These are phyloP conservation scores for Extremus antarcticus DNA, from an alignment of 495 filamentous ascomycete species.

Conservation along the genomic window DNA sequence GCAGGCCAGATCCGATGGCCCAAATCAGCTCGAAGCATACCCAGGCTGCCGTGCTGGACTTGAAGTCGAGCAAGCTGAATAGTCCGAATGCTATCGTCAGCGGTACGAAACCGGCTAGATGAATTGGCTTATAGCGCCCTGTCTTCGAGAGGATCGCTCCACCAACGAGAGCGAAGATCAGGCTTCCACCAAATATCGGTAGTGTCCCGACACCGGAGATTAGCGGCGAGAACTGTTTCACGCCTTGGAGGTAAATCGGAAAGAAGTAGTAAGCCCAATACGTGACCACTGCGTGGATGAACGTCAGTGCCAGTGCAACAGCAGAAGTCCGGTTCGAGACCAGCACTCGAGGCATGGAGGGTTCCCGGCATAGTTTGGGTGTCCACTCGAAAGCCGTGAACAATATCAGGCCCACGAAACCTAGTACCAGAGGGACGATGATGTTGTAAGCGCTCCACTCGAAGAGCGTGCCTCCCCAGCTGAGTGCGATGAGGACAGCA, in stretches of 20 bases:
- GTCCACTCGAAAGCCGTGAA: neutral
- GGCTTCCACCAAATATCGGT: neutral
- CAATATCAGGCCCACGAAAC: neutral
- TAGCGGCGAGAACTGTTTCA: neutral
- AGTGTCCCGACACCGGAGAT: neutral
- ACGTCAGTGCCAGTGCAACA: neutral
- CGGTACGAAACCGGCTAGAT: conserved; percentile 1
- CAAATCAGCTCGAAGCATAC: conserved; percentile 1
- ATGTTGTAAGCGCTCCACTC: conserved; percentile 11
- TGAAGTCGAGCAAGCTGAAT: conserved; percentile 2
- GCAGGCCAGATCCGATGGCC: neutral
- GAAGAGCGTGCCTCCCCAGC: conserved; percentile 7
- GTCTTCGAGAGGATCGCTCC: neutral
- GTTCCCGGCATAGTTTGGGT: too few species aligned
- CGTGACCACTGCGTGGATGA: neutral
- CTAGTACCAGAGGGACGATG: conserved; percentile 12
- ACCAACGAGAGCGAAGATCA: neutral
- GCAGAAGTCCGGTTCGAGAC: too few species aligned
- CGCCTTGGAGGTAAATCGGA: conserved; percentile 3
- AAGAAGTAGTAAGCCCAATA: conserved; percentile 1
- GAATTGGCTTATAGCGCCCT: conserved; percentile 5
- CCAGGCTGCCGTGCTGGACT: conserved; percentile 1
- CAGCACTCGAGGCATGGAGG: too few species aligned
- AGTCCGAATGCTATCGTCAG: conserved; percentile 3
- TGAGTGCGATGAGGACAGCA: conserved; percentile 5